Evolutionary conservation across 139 green algal species (phyloP), one percentile per base, ranked within the genome.

Genomic region (Auxenochlorella protothecoides): DNA sequence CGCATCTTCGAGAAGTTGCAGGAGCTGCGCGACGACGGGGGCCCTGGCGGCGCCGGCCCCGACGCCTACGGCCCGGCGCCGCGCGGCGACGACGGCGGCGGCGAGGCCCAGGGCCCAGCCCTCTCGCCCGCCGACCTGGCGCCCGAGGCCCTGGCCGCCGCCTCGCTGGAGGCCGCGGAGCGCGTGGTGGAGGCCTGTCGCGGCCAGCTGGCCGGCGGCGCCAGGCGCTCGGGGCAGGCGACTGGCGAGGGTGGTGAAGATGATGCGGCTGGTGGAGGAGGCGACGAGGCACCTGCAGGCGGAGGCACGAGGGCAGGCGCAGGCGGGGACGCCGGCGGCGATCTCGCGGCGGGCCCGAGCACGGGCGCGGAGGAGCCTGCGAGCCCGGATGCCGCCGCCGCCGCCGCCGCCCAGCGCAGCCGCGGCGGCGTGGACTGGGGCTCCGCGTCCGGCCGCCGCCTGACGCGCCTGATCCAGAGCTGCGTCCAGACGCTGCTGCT

Each of bases 1-100:
- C 67, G 59, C 63, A 62, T 56, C 6, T 89, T 90, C 73, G 74
- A 83, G 60, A 56, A 70, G 3, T 64, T 91, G 57, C 67, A 85
- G 72, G 60, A 84, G 71, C 74, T 84, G 5, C 53, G 63, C 9
- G 74, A 75, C 3, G 72, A 72, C 66, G 63, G 71, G 51, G 3
- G 54, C 27, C 27, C 27, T 1, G 27, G 27, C 27, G 27, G 27
- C 27, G 53, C 53, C 11, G 4, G 66, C 53, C 55, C 12, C 59
- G 53, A 6, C 54, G 6, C 70, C 7, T 63, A 14, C 54, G 5
- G 27, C 27, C 27, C 27, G 54, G 67, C 55, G 6, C 5, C 5
- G 10, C 53, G 55, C 4, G n/a, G 14, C 11, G 54, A 6, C 10
- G 15, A 62, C 0, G 51, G 12, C 54, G 55, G 6, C n/a, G n/a